A percentile compares a stretch with the other conserved stretches of the same genome.
Evolutionary conservation across 345 rosid species (phyloP).

Genomic region (Eucalyptus sp.): DNA sequence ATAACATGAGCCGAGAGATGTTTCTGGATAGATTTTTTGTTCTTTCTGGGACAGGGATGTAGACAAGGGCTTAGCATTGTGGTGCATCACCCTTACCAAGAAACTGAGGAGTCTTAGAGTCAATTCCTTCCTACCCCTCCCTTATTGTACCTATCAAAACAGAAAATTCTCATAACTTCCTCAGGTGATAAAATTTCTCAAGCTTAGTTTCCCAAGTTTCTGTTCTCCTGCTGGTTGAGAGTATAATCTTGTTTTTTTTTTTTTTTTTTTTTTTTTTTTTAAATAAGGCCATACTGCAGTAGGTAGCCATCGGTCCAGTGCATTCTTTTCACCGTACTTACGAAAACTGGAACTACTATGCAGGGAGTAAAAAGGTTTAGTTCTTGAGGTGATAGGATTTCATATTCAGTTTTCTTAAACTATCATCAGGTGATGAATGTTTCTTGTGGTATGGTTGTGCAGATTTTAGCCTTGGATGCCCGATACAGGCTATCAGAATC

Average conservation of each 20-base stretch:
- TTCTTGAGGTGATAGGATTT: background rate
- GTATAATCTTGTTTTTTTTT: background rate
- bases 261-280: too few relatives aligned
- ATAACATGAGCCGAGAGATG: background rate
- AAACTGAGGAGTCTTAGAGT: too few relatives aligned
- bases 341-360: background rate
- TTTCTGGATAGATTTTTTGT: background rate
- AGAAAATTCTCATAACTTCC: too few relatives aligned
- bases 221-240: background rate
- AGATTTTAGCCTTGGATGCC: conserved; percentile 69
- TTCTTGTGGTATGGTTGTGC: background rate
- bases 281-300: background rate
- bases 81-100: background rate
- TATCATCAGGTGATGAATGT: background rate
- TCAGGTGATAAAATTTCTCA: background rate
- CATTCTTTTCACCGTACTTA: background rate
- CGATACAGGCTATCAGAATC: conserved; percentile 79
- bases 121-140: background rate
- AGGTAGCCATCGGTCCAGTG: accelerated
- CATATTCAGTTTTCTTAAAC: background rate
- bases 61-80: background rate
- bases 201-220: background rate
- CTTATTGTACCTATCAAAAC: background rate
- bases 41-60: background rate
- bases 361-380: background rate